Percentiles rank a stretch among this genome's conserved stretches.
These are phyloP conservation scores for Globisporangium apiculatum DNA, from an alignment of 352 stramenopile species.

Conservation along the genomic window DNA sequence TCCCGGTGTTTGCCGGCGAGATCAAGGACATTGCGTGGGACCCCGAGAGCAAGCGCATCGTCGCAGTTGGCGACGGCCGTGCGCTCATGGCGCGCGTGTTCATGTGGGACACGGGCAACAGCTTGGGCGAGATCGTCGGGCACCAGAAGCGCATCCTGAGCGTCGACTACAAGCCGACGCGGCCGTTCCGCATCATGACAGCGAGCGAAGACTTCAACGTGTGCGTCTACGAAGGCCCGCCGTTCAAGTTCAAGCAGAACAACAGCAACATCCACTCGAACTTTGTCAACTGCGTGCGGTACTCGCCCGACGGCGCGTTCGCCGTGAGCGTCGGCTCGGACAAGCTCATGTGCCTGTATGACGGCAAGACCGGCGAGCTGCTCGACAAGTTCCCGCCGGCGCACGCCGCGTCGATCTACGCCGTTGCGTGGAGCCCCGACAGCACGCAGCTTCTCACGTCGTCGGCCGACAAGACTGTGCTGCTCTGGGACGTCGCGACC, in stretches of 20 bases:
- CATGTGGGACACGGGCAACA: slow-evolving; percentile 97
- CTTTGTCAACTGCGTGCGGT: slow-evolving; percentile 95
- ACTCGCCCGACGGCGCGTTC: slow-evolving; percentile 86
- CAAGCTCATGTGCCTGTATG: slow-evolving; percentile 94
- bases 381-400: slow-evolving; percentile 69
- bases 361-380: slow-evolving; percentile 88
- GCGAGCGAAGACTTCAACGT: slow-evolving; percentile 94
- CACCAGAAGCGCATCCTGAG: slow-evolving; percentile 92
- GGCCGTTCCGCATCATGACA: slow-evolving; percentile 94
- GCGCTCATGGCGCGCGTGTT: slow-evolving; percentile 83
- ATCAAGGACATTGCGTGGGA: slow-evolving; percentile 96
- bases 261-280: slow-evolving; percentile 91
- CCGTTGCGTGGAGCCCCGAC: slow-evolving; percentile 89
- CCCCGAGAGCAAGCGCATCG: slow-evolving; percentile 92
- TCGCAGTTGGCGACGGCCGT: slow-evolving; percentile 83
- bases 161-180: slow-evolving; percentile 89
- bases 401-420: slow-evolving; percentile 94
- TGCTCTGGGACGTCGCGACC: slow-evolving; percentile 86
- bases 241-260: slow-evolving; percentile 94
- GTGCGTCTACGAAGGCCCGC: slow-evolving; percentile 93
- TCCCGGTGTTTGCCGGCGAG: slow-evolving; percentile 82
- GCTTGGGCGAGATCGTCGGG: slow-evolving; percentile 90
- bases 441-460: slow-evolving; percentile 90
- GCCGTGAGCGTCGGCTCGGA: slow-evolving; percentile 93
- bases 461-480: slow-evolving; percentile 94